phyloP scores from a whole-genome alignment of 805 yeast species.

The Lipomyces starkeyi region DNA sequence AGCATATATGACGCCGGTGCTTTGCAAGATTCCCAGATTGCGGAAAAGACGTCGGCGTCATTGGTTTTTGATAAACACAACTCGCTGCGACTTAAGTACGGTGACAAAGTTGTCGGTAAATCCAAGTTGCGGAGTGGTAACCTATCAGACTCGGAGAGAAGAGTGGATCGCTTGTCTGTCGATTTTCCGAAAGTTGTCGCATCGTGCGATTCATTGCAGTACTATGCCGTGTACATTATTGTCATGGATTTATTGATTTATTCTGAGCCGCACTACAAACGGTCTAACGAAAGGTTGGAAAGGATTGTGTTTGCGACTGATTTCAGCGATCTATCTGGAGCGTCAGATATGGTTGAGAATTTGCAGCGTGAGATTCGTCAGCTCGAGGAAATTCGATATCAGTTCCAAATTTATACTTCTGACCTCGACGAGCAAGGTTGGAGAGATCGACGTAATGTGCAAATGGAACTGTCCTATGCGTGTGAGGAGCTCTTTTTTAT shows the following conservation, averaged over 20 bases:
- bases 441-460: slow-evolving; percentile 32
- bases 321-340: slow-evolving; percentile 61
- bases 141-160: slow-evolving; percentile 42
- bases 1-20: slow-evolving; percentile 62
- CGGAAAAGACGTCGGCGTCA: slow-evolving; percentile 68
- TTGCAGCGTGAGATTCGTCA: slow-evolving; percentile 58
- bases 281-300: slow-evolving; percentile 63
- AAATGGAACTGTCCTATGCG: slow-evolving; percentile 29
- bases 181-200: slow-evolving; percentile 74
- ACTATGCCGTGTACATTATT: slow-evolving; percentile 67
- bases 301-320: slow-evolving; percentile 74
- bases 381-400: slow-evolving; percentile 52
- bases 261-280: slow-evolving; percentile 70
- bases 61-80: slow-evolving; percentile 63
- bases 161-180: slow-evolving; percentile 56
- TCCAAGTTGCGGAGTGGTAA: slow-evolving; percentile 10
- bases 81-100: slow-evolving; percentile 50
- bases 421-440: slow-evolving; percentile 52
- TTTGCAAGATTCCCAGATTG: slow-evolving; percentile 57
- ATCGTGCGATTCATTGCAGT: slow-evolving; percentile 75
- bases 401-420: slow-evolving; percentile 52
- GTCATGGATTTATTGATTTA: slow-evolving; percentile 69
- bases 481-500: slow-evolving; percentile 53
- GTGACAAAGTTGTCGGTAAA: slow-evolving; percentile 34
- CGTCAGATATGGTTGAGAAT: slow-evolving; percentile 54